phyloP scores from a whole-genome alignment of 2,329 filamentous ascomycete species.

The Herpotrichia juniperi region DNA sequence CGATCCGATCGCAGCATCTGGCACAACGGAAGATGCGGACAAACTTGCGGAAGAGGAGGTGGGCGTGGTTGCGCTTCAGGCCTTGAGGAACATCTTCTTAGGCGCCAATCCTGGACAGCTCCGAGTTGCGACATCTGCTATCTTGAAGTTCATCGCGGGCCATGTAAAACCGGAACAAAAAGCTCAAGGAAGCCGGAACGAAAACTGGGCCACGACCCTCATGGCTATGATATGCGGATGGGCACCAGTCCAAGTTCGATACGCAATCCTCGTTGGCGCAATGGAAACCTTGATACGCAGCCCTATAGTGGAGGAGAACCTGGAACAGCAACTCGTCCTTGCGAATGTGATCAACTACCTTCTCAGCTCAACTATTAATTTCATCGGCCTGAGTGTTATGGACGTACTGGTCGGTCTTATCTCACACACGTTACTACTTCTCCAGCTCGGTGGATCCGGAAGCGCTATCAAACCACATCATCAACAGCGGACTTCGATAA shows the following conservation, averaged over 20 bases:
- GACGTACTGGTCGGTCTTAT: slow-evolving; percentile 87
- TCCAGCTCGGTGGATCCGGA: slow-evolving; percentile 66
- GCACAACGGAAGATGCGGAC: slow-evolving; percentile 85
- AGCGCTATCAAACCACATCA: slow-evolving; percentile 46
- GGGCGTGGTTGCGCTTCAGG: slow-evolving; percentile 81
- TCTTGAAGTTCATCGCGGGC: slow-evolving; percentile 72
- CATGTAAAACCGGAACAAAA: slow-evolving; percentile 36
- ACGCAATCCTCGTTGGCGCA: slow-evolving; percentile 82
- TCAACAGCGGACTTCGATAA: slow-evolving; percentile 40
- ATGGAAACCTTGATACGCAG: slow-evolving; percentile 76
- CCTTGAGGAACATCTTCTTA: slow-evolving; percentile 83
- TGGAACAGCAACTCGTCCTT: slow-evolving; percentile 76
- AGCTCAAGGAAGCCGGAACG: slow-evolving; percentile 55
- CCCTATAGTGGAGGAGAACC: slow-evolving; percentile 70
- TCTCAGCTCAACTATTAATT: slow-evolving; percentile 84
- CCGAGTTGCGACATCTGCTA: slow-evolving; percentile 73
- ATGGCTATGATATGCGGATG: slow-evolving; percentile 82
- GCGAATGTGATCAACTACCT: slow-evolving; percentile 81
- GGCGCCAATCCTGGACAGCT: slow-evolving; percentile 83
- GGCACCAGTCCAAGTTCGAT: slow-evolving; percentile 93
- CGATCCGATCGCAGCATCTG: slow-evolving; percentile 70
- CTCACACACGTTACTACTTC: slow-evolving; percentile 78
- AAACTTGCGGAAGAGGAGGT: slow-evolving; percentile 89
- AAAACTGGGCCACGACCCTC: slow-evolving; percentile 80
- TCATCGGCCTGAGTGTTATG: slow-evolving; percentile 96